Evolutionary conservation across 2,329 filamentous ascomycete genomes (phyloP).

Genomic region (Penicillium sp.): DNA sequence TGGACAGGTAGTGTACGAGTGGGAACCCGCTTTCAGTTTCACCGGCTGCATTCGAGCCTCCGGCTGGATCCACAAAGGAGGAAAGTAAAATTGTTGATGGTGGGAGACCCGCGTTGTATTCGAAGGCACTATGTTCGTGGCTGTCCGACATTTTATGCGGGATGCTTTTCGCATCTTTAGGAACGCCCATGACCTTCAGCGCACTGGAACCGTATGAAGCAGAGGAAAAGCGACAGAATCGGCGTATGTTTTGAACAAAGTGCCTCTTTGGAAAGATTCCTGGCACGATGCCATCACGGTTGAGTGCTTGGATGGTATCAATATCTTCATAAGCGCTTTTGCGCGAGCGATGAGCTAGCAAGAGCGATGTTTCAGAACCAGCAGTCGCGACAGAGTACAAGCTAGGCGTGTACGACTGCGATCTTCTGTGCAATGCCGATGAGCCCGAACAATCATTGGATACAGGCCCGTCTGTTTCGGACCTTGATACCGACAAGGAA

Average conservation of each 20-base stretch:
- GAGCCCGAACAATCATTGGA: conserved; percentile 33
- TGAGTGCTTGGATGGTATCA: conserved; percentile 44
- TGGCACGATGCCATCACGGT: conserved; percentile 45
- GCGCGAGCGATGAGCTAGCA: conserved; percentile 42
- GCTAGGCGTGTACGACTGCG: conserved; percentile 44
- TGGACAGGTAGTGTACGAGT: conserved; percentile 70
- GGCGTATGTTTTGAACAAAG: conserved; percentile 47
- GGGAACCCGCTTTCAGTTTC: conserved; percentile 67
- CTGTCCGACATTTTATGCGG: conserved; percentile 34
- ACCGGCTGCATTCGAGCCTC: conserved; percentile 65
- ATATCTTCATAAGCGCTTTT: conserved; percentile 49
- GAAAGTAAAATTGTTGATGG: conserved; percentile 58
- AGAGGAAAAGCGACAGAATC: conserved; percentile 49
- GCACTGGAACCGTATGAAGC: conserved; percentile 50
- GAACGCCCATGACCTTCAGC: conserved; percentile 48
- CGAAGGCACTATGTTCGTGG: conserved; percentile 48
- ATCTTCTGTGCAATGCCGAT: conserved; percentile 31
- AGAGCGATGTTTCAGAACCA: conserved; percentile 46
- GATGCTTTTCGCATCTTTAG: conserved; percentile 30
- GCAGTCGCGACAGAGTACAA: conserved; percentile 48
- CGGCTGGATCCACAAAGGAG: conserved; percentile 69
- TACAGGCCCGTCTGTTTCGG: conserved; percentile 40
- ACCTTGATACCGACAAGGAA: conserved; percentile 43
- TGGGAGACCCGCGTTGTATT: conserved; percentile 45
- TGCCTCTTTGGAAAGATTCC: conserved; percentile 48